Conservation (phyloP, 176 grass and related monocot species). For the Oryza meridionalis region DNA sequence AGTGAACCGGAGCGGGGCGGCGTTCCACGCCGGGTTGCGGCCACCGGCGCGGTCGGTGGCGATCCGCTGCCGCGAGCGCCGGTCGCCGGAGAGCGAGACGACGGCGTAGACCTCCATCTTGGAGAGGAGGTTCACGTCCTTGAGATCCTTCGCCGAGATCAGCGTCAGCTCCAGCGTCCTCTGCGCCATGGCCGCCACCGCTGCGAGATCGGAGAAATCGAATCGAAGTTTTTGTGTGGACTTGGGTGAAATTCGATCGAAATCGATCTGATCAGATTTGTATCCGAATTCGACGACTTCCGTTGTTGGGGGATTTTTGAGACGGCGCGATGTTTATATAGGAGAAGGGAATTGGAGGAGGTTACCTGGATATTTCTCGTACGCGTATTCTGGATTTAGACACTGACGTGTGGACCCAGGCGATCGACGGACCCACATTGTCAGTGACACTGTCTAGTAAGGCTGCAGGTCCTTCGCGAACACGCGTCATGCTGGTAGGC, state of each 20-base stretch:
- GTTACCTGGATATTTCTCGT: not conserved
- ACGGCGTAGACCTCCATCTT: slow-evolving; percentile 85
- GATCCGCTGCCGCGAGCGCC: slow-evolving; percentile 48
- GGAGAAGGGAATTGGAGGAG: not conserved
- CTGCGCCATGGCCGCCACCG: slow-evolving; percentile 47
- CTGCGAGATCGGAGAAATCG: not conserved
- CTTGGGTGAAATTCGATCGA: not conserved
- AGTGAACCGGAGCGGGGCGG: slow-evolving; percentile 55
- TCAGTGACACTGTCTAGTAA: fast-evolving
- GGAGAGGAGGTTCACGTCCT: slow-evolving; percentile 71
- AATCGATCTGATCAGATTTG: not conserved
- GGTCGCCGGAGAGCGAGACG: slow-evolving; percentile 69
- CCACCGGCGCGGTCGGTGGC: slow-evolving; percentile 59
- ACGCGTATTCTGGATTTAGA: fast-evolving
- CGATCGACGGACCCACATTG: fast-evolving
- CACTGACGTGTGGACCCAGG: fast-evolving
- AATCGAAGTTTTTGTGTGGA: not conserved
- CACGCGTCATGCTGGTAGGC: not conserved
- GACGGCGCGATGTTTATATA: not conserved
- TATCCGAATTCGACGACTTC: not conserved
- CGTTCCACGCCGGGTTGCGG: slow-evolving; percentile 78
- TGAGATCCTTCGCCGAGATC: slow-evolving; percentile 85
- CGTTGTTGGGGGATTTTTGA: not conserved
- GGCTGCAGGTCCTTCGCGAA: not conserved
- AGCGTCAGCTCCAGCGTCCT: slow-evolving; percentile 68